Conservation (phyloP, 495 filamentous ascomycete species). For the Penicillium manginii region DNA sequence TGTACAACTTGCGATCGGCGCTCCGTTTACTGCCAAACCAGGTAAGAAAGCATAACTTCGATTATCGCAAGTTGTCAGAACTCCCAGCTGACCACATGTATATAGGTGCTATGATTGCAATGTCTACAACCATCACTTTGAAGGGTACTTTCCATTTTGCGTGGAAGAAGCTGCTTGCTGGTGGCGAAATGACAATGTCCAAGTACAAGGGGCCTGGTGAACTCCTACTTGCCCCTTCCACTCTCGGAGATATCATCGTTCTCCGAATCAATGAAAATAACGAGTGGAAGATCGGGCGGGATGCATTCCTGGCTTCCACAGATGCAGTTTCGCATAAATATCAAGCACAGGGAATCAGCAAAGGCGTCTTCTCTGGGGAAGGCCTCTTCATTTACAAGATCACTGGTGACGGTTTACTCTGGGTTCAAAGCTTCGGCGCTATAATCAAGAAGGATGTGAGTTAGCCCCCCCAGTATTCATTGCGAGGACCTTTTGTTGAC, state of each 20-base stretch:
- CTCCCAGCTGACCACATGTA: not conserved
- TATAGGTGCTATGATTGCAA: slow-evolving; percentile 86
- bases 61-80: too few relatives aligned
- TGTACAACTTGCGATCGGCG: slow-evolving; percentile 85
- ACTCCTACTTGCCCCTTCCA: slow-evolving; percentile 76
- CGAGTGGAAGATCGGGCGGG: slow-evolving; percentile 77
- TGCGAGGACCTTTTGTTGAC: not conserved
- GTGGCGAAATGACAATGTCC: slow-evolving; percentile 79
- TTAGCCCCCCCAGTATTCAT: slow-evolving; percentile 8
- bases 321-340: slow-evolving; percentile 81
- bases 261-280: slow-evolving; percentile 70
- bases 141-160: slow-evolving; percentile 80
- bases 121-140: slow-evolving; percentile 85
- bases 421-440: slow-evolving; percentile 90
- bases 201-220: slow-evolving; percentile 91
- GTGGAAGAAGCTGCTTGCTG: slow-evolving; percentile 81
- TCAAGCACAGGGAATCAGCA: slow-evolving; percentile 83
- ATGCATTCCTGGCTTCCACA: slow-evolving; percentile 78
- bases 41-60: slow-evolving; percentile 49
- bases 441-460: slow-evolving; percentile 94
- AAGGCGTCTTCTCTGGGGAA: slow-evolving; percentile 92
- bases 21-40: slow-evolving; percentile 79
- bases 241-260: slow-evolving; percentile 84
- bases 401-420: slow-evolving; percentile 75
- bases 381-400: slow-evolving; percentile 92